Base-by-base conservation (phyloP, 805 yeast genomes). In the Candida oleophila region DNA sequence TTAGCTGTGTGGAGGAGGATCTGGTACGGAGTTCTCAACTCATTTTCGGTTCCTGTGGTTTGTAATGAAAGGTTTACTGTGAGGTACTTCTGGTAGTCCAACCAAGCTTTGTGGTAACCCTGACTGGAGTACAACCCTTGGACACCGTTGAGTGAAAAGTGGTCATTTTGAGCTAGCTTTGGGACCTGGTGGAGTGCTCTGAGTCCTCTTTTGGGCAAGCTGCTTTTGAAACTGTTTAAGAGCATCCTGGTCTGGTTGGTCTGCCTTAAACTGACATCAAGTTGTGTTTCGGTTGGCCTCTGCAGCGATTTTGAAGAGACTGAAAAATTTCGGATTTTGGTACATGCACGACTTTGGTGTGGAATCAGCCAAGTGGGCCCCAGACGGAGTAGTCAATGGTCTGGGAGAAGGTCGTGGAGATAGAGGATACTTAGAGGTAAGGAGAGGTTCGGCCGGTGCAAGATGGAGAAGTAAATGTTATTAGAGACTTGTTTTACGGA, bases 21-120 rank as follows among this genome's bases (percentile, higher is more conserved):
- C 50, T 87, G 87, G 62, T 85, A 81, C 2, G 96, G 92, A 16
- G 77, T 69, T 61, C 87, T 81, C 5, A 86, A 77, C 65, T 89
- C 97, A 62, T 83, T 77, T 46, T 82, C 85, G 1, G 96, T 87
- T 14, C 96, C 97, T 42, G 77, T 78, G 1, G 96, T 87, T 42
- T 80, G 69, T 53, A 79, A 67, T 18, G 85, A 76, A 53, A 87
- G 68, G 46, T 81, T 80, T 54, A 82, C 74, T 47, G 87, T 77
- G 45, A 82, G 66, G 50, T 70, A 81, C 44, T 71, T 73, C 68
- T 92, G 99, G 65, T 89, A 84, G 46, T 90, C 86, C 3, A 69
- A 69, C 97, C 97, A 92, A 2, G 90, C 87, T 3, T 77, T 66
- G 48, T 83, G 69, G 68, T 83, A 88, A 30, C 89, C 96, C 46